Conservation (phyloP, 2,329 filamentous ascomycete genomes). For the Paramyrothecium roridum region DNA sequence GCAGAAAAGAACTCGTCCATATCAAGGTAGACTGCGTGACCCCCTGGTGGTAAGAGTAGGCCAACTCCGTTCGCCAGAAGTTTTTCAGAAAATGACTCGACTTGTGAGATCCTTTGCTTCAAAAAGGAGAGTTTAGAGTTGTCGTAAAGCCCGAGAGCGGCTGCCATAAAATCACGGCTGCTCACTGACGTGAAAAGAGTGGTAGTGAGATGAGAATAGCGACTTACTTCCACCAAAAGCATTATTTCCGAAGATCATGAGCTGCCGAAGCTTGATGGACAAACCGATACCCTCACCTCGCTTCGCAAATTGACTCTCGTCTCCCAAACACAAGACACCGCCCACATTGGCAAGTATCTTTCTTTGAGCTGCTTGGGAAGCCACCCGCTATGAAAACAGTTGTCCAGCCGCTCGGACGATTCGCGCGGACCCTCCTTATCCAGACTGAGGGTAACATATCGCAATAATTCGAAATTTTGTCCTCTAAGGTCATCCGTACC, state of each 20-base stretch:
- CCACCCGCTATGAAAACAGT: conserved; percentile 18
- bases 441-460: too few species aligned
- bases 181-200: too few species aligned
- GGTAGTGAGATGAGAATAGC: too few species aligned
- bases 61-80: not conserved
- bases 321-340: conserved; percentile 9
- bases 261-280: not conserved
- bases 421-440: too few species aligned
- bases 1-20: too few species aligned
- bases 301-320: not conserved
- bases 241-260: not conserved
- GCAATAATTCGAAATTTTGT: too few species aligned
- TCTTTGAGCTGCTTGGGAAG: conserved; percentile 18
- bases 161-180: conserved; percentile 1
- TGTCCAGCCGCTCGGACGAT: too few species aligned
- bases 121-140: conserved; percentile 2
- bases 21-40: too few species aligned
- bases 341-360: conserved; percentile 21
- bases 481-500: too few species aligned
- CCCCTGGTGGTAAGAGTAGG: too few species aligned
- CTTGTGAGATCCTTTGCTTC: not conserved
- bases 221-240: conserved; percentile 2
- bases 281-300: not conserved
- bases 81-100: not conserved
- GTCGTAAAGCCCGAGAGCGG: not conserved